A percentile compares a stretch with the other conserved stretches of the same genome.
Evolutionary conservation across 306 rosid species (phyloP).

Genomic region (Quercus berberidifolia): DNA sequence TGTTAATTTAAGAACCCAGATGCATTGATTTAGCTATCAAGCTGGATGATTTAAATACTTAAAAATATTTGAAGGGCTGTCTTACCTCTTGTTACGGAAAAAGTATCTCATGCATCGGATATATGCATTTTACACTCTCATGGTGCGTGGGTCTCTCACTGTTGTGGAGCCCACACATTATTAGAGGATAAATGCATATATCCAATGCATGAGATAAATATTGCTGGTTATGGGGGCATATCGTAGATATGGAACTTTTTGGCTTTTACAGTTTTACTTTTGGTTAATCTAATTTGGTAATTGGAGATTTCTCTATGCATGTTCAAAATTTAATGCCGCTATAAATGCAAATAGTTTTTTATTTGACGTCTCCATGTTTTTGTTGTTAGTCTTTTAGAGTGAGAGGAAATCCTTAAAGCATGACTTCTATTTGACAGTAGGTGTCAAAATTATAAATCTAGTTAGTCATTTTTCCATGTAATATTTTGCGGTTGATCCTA

Average conservation of each 20-base stretch:
- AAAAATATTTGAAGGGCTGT: neutral
- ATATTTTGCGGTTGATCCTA: slow-evolving; percentile 5
- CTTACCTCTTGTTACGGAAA: neutral
- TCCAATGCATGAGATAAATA: too few species aligned
- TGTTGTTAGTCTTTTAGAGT: neutral
- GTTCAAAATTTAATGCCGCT: neutral
- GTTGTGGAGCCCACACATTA: too few species aligned
- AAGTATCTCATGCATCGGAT: too few species aligned
- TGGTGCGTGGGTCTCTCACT: too few species aligned
- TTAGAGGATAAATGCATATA: too few species aligned
- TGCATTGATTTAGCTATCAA: neutral
- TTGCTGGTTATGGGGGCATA: neutral
- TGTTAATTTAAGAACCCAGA: neutral
- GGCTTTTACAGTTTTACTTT: neutral
- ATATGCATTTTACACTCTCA: too few species aligned
- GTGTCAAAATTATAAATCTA: neutral
- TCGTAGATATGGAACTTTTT: neutral
- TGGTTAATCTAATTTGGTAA: neutral
- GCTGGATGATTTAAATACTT: neutral
- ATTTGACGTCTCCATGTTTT: neutral
- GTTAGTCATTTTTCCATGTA: neutral
- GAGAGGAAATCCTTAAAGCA: neutral
- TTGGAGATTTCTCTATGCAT: neutral
- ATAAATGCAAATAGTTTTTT: neutral
- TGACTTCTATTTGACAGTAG: neutral